phyloP scores from a whole-genome alignment of 352 stramenopile species.

The Plasmopara halstedii region DNA sequence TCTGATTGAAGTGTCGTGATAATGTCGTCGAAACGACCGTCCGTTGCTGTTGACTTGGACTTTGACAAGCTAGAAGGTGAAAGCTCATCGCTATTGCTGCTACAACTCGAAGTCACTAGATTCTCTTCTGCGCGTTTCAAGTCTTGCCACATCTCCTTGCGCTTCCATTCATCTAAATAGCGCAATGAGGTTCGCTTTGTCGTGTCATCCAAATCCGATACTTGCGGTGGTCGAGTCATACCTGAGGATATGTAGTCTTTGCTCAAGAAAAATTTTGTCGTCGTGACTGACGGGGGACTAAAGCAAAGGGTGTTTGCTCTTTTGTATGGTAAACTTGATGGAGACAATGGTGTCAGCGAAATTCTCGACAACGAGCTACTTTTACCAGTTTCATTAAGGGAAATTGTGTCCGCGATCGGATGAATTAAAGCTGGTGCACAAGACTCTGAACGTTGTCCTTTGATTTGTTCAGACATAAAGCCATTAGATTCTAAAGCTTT shows the following conservation, averaged over 20 bases:
- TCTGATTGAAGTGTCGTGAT: constrained; percentile 23
- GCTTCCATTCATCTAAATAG: constrained; percentile 59
- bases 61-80: constrained; percentile 8
- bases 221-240: constrained; percentile 25
- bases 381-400: constrained; percentile 7
- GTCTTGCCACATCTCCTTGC: constrained; percentile 70
- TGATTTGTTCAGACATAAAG: constrained; percentile 4
- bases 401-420: constrained; percentile 15
- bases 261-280: constrained; percentile 9
- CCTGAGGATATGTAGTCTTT: constrained; percentile 3
- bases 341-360: constrained; percentile 11
- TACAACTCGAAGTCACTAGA: constrained; percentile 14
- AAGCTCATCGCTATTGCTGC: constrained; percentile 5
- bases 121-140: constrained; percentile 58
- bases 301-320: constrained; percentile 32
- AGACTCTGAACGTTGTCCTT: not conserved
- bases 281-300: constrained; percentile 4
- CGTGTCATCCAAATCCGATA: constrained; percentile 30
- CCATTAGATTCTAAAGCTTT: constrained; percentile 8
- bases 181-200: constrained; percentile 34
- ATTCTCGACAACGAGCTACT: constrained; percentile 5
- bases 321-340: constrained; percentile 31
- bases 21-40: constrained; percentile 24
- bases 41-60: constrained; percentile 17
- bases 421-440: constrained; percentile 20